phyloP scores from a whole-genome alignment of 2,329 filamentous ascomycete genomes.

The Fusarium nodosum region DNA sequence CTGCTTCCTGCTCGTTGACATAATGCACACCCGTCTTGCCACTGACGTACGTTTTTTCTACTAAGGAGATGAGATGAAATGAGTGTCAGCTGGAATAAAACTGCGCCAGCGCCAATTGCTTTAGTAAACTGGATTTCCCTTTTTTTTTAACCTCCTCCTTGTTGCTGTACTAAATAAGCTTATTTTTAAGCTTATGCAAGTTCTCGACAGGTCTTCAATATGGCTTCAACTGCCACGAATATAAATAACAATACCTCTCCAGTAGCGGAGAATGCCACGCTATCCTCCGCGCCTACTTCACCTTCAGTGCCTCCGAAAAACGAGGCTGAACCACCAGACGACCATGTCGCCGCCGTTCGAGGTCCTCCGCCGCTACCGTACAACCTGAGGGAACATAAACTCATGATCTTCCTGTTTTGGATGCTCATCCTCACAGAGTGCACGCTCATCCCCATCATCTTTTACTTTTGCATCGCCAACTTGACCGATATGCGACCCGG shows the following conservation, averaged over 20 bases:
- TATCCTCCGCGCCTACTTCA: conserved; percentile 21
- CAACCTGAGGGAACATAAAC: conserved; percentile 46
- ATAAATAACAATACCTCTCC: neutral
- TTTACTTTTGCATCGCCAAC: conserved; percentile 61
- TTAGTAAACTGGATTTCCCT: neutral
- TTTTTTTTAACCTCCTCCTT: neutral
- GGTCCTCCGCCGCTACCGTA: conserved; percentile 39
- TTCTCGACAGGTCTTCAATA: neutral
- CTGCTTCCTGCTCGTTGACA: neutral
- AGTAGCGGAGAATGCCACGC: neutral
- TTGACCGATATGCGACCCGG: conserved; percentile 39
- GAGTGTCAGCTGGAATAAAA: conserved; percentile 1
- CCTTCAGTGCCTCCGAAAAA: conserved; percentile 15
- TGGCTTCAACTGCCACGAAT: neutral
- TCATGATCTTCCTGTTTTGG: conserved; percentile 43
- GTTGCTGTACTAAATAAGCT: conserved; percentile 23
- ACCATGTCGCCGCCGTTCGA: neutral
- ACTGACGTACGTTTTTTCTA: conserved; percentile 21
- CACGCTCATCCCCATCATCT: conserved; percentile 57
- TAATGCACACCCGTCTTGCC: conserved; percentile 1
- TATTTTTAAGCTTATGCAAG: conserved; percentile 37
- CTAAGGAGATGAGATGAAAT: neutral
- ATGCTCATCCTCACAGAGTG: conserved; percentile 46
- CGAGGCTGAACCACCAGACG: neutral
- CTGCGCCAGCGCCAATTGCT: neutral